Evolutionary conservation across 257 asterid genomes (phyloP), one percentile per base, ranked within the genome.

Genomic region (Ocimum tenuiflorum): DNA sequence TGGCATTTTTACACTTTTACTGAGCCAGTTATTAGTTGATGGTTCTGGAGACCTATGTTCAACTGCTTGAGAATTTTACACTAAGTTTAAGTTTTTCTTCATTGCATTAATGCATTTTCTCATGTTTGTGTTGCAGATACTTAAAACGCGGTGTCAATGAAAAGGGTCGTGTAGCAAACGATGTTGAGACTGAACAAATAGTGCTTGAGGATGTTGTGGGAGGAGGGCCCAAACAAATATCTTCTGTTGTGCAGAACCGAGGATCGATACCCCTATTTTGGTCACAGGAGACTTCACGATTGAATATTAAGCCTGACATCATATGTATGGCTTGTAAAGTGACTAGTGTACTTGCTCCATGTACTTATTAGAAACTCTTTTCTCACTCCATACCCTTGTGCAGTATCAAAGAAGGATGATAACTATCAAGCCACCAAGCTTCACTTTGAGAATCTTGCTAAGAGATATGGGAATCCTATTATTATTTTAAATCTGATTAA

Each of bases 191-290:
- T 3, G 99, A 94, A 70, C 99, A 94, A 73, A 90, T 94, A 75
- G 89, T 94, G 77, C 75, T 77, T 49, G 94, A 90, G 80, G 83
- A 83, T 75, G 80, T 78, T 66, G 72, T 70, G 1, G 86, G 76
- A 70, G 88, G 92, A 68, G 67, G 58, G 51, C 79, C 85, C 1
- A 33, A 77, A 33, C 90, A 82, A 55, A 79, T 94, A 70, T 90
- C 95, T 33, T 91, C 99, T 35, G 80, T 88, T 57, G 96, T 94
- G 75, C 99, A 94, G 77, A 82, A 80, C 67, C 83, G 99, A 69
- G 99, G 99, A 22, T 94, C 99, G 13, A 88, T 94, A 76, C 99
- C 99, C 36, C 96, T 94, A 48, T 94, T 90, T 75, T 94, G 99
- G 99, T 90, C 96, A 2, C 99, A 90, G 68, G 99, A 94, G 73